These are phyloP conservation scores for Pythium brachiatum DNA, from an alignment of 352 stramenopile species.

Conservation along the genomic window DNA sequence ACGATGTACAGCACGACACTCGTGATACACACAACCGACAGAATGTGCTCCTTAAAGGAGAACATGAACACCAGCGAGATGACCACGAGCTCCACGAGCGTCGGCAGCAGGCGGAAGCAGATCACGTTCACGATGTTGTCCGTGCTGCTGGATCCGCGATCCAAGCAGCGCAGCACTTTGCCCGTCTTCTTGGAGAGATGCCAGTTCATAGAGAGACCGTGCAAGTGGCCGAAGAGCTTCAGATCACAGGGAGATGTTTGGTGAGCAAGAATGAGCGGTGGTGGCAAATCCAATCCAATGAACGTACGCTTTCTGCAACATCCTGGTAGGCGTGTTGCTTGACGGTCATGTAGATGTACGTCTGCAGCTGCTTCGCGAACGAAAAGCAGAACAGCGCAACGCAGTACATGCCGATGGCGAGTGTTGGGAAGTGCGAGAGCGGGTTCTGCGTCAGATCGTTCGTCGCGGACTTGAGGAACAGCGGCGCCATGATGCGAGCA, in stretches of 20 bases:
- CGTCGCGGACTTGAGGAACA: slow-evolving; percentile 74
- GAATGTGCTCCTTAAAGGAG: slow-evolving; percentile 90
- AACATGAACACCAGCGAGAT: slow-evolving; percentile 86
- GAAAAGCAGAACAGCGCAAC: slow-evolving; percentile 66
- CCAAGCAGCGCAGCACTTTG: slow-evolving; percentile 92
- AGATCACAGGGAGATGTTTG: background rate
- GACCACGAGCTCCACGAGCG: slow-evolving; percentile 93
- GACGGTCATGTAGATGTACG: slow-evolving; percentile 91
- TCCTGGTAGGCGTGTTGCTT: slow-evolving; percentile 97
- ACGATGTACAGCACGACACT: slow-evolving; percentile 93
- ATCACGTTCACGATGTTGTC: slow-evolving; percentile 96
- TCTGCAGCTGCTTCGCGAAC: slow-evolving; percentile 93
- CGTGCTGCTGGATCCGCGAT: slow-evolving; percentile 82
- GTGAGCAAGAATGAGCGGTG: background rate
- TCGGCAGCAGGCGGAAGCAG: slow-evolving; percentile 95
- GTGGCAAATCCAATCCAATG: background rate
- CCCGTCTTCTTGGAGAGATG: slow-evolving; percentile 97
- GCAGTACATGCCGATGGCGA: slow-evolving; percentile 61
- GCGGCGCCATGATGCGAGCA: slow-evolving; percentile 58
- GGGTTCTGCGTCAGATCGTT: slow-evolving; percentile 44
- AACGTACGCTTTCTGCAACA: slow-evolving; percentile 76
- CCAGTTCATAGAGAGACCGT: slow-evolving; percentile 96
- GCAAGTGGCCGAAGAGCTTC: slow-evolving; percentile 92
- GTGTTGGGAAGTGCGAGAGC: slow-evolving; percentile 39
- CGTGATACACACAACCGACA: slow-evolving; percentile 86